Evolutionary conservation across 768 basidiomycete species (phyloP).

Genomic region (Hygrophorus pudorinus): DNA sequence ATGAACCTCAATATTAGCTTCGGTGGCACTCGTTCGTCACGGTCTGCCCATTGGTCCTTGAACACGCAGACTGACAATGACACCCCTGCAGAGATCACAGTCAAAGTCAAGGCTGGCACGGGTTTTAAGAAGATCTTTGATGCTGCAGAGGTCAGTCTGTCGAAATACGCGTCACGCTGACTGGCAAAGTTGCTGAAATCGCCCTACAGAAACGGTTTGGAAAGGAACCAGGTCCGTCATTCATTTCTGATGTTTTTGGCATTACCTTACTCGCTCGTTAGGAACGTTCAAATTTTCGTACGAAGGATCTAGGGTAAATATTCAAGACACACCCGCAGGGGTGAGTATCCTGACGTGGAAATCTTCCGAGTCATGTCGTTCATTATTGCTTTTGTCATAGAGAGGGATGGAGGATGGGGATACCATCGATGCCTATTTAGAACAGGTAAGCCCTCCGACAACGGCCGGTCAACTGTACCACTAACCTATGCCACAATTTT

Average conservation of each 20-base stretch:
- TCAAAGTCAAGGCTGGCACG: constrained; percentile 58
- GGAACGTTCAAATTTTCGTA: constrained; percentile 56
- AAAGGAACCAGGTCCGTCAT: constrained; percentile 40
- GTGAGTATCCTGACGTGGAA: constrained; percentile 24
- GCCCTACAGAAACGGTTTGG: constrained; percentile 42
- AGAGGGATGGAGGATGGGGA: constrained; percentile 54
- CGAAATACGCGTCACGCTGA: background rate
- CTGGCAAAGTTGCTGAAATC: constrained; percentile 1
- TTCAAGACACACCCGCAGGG: constrained; percentile 41
- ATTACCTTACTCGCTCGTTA: constrained; percentile 14
- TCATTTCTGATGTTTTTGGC: background rate
- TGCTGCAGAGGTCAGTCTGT: constrained; percentile 47
- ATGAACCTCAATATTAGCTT: constrained; percentile 49
- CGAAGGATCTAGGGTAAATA: constrained; percentile 39
- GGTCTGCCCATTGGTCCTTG: background rate
- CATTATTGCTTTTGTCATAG: constrained; percentile 19
- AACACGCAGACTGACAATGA: constrained; percentile 4
- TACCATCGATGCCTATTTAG: constrained; percentile 47
- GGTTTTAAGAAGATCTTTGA: constrained; percentile 59
- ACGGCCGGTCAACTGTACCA: background rate
- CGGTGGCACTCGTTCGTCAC: constrained; percentile 38
- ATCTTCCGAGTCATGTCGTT: background rate
- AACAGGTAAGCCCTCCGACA: constrained; percentile 32
- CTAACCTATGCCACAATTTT: background rate
- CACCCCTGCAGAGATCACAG: constrained; percentile 39